A percentile compares a stretch with the other conserved stretches of the same genome.
Evolutionary conservation across 805 yeast genomes (phyloP).

Genomic region (Jamesozyma jinghongensis): DNA sequence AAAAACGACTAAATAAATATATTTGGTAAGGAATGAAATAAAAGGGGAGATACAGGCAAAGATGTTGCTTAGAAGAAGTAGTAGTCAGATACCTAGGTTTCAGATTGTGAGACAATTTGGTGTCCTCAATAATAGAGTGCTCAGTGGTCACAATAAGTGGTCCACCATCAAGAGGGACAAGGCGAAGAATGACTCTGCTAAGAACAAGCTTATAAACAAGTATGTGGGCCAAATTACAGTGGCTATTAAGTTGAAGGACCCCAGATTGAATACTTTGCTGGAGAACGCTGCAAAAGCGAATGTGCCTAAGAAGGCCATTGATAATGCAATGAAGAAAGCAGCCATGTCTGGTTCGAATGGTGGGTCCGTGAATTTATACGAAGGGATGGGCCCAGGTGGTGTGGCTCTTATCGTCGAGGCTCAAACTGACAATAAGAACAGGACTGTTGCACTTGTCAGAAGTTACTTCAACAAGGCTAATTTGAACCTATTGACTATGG

Average conservation of each 20-base stretch:
- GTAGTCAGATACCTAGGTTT: background rate
- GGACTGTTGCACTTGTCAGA: slow-evolving; percentile 70
- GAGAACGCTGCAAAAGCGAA: slow-evolving; percentile 69
- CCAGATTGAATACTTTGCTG: slow-evolving; percentile 49
- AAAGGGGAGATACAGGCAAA: too few species aligned
- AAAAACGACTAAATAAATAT: background rate
- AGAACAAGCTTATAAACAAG: slow-evolving; percentile 58
- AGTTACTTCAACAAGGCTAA: slow-evolving; percentile 64
- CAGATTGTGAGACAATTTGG: background rate
- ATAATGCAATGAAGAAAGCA: slow-evolving; percentile 79
- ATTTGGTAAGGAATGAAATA: background rate
- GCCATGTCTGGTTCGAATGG: slow-evolving; percentile 36
- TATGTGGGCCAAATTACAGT: slow-evolving; percentile 65
- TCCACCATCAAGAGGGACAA: slow-evolving; percentile 89
- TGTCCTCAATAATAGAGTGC: background rate
- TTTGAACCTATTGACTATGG: slow-evolving; percentile 39
- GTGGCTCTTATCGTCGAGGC: slow-evolving; percentile 81
- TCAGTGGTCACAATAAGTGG: slow-evolving; percentile 86
- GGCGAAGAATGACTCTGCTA: slow-evolving; percentile 81
- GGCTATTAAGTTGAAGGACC: slow-evolving; percentile 56
- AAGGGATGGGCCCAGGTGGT: slow-evolving; percentile 90
- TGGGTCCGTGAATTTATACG: slow-evolving; percentile 50
- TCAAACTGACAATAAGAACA: slow-evolving; percentile 75
- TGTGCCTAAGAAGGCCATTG: slow-evolving; percentile 77
- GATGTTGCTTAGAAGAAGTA: too few species aligned